Conservation (phyloP, 2,329 filamentous ascomycete genomes). For the Pseudocercospora ulei region DNA sequence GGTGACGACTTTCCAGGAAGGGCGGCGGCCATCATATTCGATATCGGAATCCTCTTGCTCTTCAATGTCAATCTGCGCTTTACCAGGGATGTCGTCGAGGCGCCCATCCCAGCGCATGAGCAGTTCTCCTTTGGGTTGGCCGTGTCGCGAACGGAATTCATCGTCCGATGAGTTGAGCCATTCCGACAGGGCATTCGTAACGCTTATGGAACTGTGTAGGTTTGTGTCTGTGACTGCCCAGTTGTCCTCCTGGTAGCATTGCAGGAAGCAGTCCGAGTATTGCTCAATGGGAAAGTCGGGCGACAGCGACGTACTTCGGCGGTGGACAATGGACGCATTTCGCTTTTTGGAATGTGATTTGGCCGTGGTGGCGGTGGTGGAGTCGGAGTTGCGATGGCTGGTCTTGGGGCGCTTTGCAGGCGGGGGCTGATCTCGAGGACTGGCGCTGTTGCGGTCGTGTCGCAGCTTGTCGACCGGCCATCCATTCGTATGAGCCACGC, state of each 20-base stretch:
- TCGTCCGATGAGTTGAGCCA: slow-evolving; percentile 70
- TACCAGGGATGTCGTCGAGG: slow-evolving; percentile 46
- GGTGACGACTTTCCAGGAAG: slow-evolving; percentile 62
- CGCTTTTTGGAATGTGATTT: slow-evolving; percentile 52
- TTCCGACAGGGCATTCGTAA: slow-evolving; percentile 62
- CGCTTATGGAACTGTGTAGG: slow-evolving; percentile 62
- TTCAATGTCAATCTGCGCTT: slow-evolving; percentile 46
- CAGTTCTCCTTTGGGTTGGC: slow-evolving; percentile 54
- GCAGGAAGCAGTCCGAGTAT: slow-evolving; percentile 55
- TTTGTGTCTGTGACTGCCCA: slow-evolving; percentile 56
- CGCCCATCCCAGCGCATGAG: slow-evolving; percentile 53
- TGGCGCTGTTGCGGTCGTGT: slow-evolving; percentile 45
- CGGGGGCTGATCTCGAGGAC: slow-evolving; percentile 47
- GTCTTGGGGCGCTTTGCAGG: slow-evolving; percentile 70
- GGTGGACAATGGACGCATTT: slow-evolving; percentile 51
- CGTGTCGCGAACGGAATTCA: slow-evolving; percentile 31
- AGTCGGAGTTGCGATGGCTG: slow-evolving; percentile 69
- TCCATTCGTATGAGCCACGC: slow-evolving; percentile 55
- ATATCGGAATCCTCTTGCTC: slow-evolving; percentile 44
- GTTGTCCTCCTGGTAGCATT: slow-evolving; percentile 47
- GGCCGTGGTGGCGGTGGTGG: slow-evolving; percentile 58
- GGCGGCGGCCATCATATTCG: slow-evolving; percentile 47
- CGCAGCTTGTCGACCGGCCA: slow-evolving; percentile 51
- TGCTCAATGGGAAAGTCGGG: slow-evolving; percentile 38
- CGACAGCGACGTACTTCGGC: slow-evolving; percentile 66